Evolutionary conservation across 2,329 filamentous ascomycete genomes (phyloP).

Genomic region (Colletotrichum sp.): DNA sequence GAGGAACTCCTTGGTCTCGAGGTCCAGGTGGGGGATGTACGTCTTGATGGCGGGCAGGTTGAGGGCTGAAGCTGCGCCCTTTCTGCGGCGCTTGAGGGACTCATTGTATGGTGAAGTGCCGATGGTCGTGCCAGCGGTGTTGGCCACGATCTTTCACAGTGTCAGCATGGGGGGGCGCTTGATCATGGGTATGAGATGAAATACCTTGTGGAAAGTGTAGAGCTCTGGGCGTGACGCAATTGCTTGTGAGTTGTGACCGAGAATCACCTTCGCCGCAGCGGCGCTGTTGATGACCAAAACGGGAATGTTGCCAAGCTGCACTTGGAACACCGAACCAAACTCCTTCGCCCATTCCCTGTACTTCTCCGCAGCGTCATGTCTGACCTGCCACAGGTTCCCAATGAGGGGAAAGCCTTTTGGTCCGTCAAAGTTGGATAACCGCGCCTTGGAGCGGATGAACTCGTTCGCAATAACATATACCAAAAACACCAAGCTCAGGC

Average conservation of each 20-base stretch:
- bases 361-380: constrained; percentile 45
- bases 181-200: neutral
- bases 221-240: constrained; percentile 69
- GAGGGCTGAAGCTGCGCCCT: constrained; percentile 69
- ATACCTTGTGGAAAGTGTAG: constrained; percentile 61
- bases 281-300: constrained; percentile 72
- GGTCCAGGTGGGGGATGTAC: constrained; percentile 59
- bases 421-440: constrained; percentile 51
- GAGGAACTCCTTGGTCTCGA: constrained; percentile 63
- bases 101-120: constrained; percentile 74
- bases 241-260: constrained; percentile 70
- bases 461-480: constrained; percentile 55
- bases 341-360: constrained; percentile 32
- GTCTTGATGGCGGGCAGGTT: constrained; percentile 70
- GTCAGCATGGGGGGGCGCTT: neutral
- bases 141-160: constrained; percentile 48
- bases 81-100: constrained; percentile 68
- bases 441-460: constrained; percentile 45
- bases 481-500: constrained; percentile 29
- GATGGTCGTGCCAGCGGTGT: constrained; percentile 45
- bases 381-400: constrained; percentile 60
- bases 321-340: constrained; percentile 37
- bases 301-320: constrained; percentile 50
- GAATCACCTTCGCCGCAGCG: constrained; percentile 67
- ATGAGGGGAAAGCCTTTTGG: constrained; percentile 57